phyloP scores from a whole-genome alignment of 2,329 filamentous ascomycete genomes.

The Cercospora citrullina region DNA sequence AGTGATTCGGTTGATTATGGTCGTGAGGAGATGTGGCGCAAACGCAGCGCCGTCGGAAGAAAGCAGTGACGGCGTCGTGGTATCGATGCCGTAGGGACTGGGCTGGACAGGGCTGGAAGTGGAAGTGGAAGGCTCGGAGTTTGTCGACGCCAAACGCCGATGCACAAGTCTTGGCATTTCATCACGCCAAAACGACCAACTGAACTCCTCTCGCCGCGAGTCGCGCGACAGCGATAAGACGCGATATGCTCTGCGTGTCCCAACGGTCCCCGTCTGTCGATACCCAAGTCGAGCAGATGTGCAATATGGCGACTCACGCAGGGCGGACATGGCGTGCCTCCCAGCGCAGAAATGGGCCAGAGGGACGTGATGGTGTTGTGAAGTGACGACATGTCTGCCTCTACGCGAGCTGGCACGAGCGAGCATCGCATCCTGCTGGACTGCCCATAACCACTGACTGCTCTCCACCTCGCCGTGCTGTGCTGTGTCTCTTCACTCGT shows the following conservation, averaged over 20 bases:
- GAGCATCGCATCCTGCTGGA: neutral
- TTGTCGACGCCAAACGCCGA: neutral
- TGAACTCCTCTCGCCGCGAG: neutral
- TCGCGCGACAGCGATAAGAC: neutral
- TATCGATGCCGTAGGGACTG: neutral
- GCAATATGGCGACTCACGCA: neutral
- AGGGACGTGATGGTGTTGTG: neutral
- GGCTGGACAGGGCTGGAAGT: neutral
- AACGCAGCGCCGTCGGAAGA: neutral
- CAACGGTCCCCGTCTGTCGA: neutral
- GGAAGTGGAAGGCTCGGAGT: neutral
- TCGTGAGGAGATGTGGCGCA: neutral
- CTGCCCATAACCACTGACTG: neutral
- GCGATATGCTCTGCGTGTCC: neutral
- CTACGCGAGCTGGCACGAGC: conserved; percentile 1
- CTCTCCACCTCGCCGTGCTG: neutral
- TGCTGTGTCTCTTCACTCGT: neutral
- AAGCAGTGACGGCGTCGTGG: neutral
- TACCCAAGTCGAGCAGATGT: neutral
- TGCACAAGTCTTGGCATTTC: neutral
- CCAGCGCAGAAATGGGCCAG: neutral
- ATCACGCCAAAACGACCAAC: neutral
- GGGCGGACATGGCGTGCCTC: neutral
- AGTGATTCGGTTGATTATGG: neutral
- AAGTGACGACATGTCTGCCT: neutral